Evolutionary conservation across 2,329 filamentous ascomycete species (phyloP).

Genomic region (Coniochaeta prunicola): DNA sequence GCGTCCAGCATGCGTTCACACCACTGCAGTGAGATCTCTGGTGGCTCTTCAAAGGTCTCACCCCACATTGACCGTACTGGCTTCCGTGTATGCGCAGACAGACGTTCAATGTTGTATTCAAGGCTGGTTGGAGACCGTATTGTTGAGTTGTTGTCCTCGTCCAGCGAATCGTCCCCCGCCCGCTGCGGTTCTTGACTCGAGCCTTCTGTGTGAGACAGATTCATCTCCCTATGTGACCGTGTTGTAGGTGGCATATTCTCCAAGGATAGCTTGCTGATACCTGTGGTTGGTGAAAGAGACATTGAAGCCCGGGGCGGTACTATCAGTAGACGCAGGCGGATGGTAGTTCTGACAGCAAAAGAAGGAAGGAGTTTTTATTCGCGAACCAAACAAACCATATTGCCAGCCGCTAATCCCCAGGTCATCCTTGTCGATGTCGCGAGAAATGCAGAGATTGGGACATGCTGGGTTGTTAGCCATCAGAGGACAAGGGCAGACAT

Average conservation of each 20-base stretch:
- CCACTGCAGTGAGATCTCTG: slow-evolving; percentile 40
- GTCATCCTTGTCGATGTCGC: not conserved
- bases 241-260: slow-evolving; percentile 28
- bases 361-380: not conserved
- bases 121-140: slow-evolving; percentile 31
- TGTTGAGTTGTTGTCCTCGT: slow-evolving; percentile 21
- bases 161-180: slow-evolving; percentile 14
- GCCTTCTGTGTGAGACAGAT: slow-evolving; percentile 10
- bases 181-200: slow-evolving; percentile 15
- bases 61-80: slow-evolving; percentile 36
- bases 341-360: not conserved
- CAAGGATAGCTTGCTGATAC: slow-evolving; percentile 33
- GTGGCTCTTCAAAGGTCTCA: slow-evolving; percentile 27
- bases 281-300: slow-evolving; percentile 22
- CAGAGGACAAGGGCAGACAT: not conserved
- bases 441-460: not conserved
- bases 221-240: slow-evolving; percentile 21
- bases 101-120: slow-evolving; percentile 31
- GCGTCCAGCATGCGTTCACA: slow-evolving; percentile 31
- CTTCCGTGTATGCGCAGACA: slow-evolving; percentile 27
- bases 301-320: slow-evolving; percentile 17
- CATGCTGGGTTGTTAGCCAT: not conserved
- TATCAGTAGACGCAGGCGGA: not conserved
- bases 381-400: not conserved
- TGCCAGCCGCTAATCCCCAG: not conserved